Evolutionary conservation across 805 yeast genomes (phyloP).

Genomic region (Starmerella bombicola): DNA sequence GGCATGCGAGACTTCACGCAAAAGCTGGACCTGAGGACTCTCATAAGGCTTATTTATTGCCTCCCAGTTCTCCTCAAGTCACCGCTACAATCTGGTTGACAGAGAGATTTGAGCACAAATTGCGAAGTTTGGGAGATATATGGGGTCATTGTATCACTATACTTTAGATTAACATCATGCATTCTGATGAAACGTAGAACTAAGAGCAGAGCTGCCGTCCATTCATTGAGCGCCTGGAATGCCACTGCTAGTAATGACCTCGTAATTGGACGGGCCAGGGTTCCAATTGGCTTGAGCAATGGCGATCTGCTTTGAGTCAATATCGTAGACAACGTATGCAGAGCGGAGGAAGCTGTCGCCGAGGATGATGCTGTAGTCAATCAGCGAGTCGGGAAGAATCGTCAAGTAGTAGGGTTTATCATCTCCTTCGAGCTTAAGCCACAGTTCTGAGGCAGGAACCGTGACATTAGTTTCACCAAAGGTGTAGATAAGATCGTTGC

Average conservation of each 20-base stretch:
- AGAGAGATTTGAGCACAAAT: no score
- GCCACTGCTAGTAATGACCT: neutral
- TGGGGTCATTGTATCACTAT: no score
- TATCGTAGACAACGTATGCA: conserved; percentile 54
- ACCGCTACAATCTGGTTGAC: no score
- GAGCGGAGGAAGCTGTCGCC: conserved; percentile 56
- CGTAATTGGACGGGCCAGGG: neutral
- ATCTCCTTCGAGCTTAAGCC: neutral
- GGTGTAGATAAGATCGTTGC: conserved; percentile 8
- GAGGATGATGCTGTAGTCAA: conserved; percentile 30
- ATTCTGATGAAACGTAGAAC: no score
- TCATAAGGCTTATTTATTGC: no score
- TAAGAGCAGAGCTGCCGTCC: no score
- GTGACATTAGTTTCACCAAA: conserved; percentile 19
- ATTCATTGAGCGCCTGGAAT: conserved; percentile 1
- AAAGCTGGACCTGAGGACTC: no score
- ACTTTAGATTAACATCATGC: no score
- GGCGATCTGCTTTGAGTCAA: conserved; percentile 44
- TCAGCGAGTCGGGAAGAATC: conserved; percentile 13
- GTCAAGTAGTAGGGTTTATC: conserved; percentile 8
- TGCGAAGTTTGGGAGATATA: no score
- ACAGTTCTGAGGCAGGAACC: conserved; percentile 22
- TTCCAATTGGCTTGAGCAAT: conserved; percentile 38
- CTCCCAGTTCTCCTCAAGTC: no score
- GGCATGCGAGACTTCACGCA: no score